These are phyloP conservation scores for Crithidia sp. DNA, from an alignment of 208 protist genomes.

Conservation along the genomic window DNA sequence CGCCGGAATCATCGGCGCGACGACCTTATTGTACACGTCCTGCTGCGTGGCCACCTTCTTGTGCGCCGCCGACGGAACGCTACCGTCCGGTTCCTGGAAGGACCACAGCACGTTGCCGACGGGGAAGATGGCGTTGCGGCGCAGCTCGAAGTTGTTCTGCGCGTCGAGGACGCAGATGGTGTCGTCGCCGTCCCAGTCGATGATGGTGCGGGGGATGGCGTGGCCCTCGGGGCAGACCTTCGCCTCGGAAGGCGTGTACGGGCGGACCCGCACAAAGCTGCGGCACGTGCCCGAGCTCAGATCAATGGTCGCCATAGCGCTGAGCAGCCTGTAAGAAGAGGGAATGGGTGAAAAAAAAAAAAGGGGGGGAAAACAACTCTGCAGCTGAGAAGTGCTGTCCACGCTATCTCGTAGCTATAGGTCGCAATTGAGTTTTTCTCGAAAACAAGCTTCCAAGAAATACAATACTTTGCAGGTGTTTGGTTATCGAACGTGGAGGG, in stretches of 20 bases:
- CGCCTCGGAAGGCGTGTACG: constrained; percentile 73
- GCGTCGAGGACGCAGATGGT: constrained; percentile 74
- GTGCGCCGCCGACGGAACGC: constrained; percentile 26
- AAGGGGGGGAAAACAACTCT: neutral
- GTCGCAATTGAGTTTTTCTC: too few relatives aligned
- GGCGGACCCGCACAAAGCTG: constrained; percentile 78
- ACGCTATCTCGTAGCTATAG: too few relatives aligned
- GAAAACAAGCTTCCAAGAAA: too few relatives aligned
- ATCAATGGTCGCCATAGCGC: constrained; percentile 17
- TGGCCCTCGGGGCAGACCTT: constrained; percentile 69
- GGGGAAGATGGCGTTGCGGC: constrained; percentile 68
- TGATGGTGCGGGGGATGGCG: constrained; percentile 68
- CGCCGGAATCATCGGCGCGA: constrained; percentile 55
- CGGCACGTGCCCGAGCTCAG: constrained; percentile 37
- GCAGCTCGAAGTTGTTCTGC: constrained; percentile 62
- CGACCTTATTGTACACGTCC: constrained; percentile 69
- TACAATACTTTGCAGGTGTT: neutral
- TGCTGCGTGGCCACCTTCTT: constrained; percentile 54
- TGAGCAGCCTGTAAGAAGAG: too few relatives aligned
- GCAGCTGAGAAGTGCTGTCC: neutral
- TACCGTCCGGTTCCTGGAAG: constrained; percentile 55
- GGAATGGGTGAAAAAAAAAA: neutral
- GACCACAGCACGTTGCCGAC: constrained; percentile 74
- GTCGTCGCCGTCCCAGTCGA: constrained; percentile 61
- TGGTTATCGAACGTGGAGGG: neutral